Evolutionary conservation across 2,329 filamentous ascomycete genomes (phyloP), one percentile per base, ranked within the genome.

Genomic region (Phaeoacremonium minimum): DNA sequence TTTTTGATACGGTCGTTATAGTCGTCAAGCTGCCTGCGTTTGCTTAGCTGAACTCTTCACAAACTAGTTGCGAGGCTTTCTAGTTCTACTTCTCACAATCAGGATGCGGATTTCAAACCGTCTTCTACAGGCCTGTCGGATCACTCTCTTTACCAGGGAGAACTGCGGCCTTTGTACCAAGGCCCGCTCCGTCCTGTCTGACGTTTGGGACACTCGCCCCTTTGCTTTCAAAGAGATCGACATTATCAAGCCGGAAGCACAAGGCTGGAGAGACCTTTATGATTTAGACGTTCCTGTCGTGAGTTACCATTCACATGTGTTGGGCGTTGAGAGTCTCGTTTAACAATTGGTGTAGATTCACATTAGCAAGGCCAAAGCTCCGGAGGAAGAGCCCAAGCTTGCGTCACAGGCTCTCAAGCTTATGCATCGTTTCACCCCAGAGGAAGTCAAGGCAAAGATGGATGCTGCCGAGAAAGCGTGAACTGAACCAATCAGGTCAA

Each of bases 261-360:
- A 77, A 43, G 63, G 67, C 16, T 91, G 86, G 86, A 80, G 76
- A 50, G 71, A 81, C 33, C 52, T 88, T 2, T 91, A 91, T 54
- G 85, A 89, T 40, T 87, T 89, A 55, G 86, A 91, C 48, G 85
- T 87, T 7, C 86, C 86, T 0, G 86, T 90, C 52, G 85, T 90
- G 66, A 51, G 72, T 58, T 20, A 19, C 22, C 22, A n/a, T 26
- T 26, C 22, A n/a, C 22, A 26, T 2, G 22, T 26, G 22, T 26
- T 9, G n/a, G 9, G n/a, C 22, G 9, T 9, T 9, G 22, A 9
- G 9, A n/a, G 22, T 26, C 9, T 9, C n/a, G 22, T 9, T n/a
- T 26, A n/a, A 26, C 22, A n/a, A n/a, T 9, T 26, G 32, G 32
- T 5, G 15, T 35, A 80, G 76, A 77, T 80, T 44, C 76, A 80